Base-by-base conservation (phyloP, 2,329 filamentous ascomycete species). In the Fusarium austroafricanum region DNA sequence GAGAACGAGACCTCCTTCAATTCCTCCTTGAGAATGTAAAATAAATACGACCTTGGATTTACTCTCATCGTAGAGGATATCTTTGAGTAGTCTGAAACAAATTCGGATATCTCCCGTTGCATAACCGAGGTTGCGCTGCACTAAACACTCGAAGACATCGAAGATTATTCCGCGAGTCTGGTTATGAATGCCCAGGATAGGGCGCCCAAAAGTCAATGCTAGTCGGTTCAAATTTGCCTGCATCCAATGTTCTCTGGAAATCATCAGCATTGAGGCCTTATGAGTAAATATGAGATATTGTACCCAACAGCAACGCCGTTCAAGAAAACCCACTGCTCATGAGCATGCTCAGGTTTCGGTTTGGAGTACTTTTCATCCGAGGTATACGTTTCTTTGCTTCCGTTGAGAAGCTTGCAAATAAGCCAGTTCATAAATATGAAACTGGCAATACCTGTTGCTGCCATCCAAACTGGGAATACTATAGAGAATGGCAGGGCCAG, bases 311-410 rank as follows among this genome's bases (percentile, higher is more conserved):
- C 87, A 28, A 94, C 87, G 1, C 92, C 92, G 72, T 94, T 94
- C 51, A 94, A 77, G 74, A 92, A 94, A n/a, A 94, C 83, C 92
- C 92, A 95, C 72, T 89, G 86, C 78, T 94, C 92, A 52, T 88
- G 82, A 12, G 81, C 80, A 75, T 88, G 84, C 66, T 86, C 82
- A 1, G 82, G 81, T 18, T 78, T 76, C 2, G 78, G 77, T 17
- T 82, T 76, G 2, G 88, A 83, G 64, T 86, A 88, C 54, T 85
- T 79, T 4, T 83, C 79, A 40, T 87, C 82, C 2, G 87, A 88
- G 18, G 78, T 76, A 68, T 85, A 88, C 4, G 81, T 80, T 49
- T 82, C 78, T 5, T 78, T 74, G 9, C 70, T 75, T n/a, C 87
- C 83, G 67, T 90, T 90, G 31, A 86, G 71, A 3, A 80, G 73